Evolutionary conservation across 1,139 yeast genomes (phyloP), one percentile per base, ranked within the genome.

Genomic region (Kodamaea plutei): DNA sequence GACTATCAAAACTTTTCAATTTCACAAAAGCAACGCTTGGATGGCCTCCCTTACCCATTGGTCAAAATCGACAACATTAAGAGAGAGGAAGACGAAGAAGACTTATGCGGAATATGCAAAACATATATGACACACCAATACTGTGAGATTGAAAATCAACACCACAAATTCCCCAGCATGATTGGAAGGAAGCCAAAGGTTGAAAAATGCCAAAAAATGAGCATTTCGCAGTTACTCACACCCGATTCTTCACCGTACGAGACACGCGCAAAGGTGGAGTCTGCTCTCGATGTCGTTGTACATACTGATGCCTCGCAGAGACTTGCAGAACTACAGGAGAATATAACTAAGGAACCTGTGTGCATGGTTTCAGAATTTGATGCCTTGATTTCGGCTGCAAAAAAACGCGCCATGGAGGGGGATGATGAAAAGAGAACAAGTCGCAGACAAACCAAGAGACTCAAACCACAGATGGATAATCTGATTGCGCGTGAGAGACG

Each of bases 81-180:
- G 17, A 19, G 13, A 19, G 20, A 27, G 15, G 65, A 54, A 5
- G 64, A 59, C 2, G 68, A 59, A 22, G 71, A 65, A 29, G 53
- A 48, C 15, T 46, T 65, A 26, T 68, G 73, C 48, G 69, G 57
- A 28, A 35, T 52, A 4, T 68, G 73, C 41, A 55, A 64, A 29
- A 64, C 72, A 2, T 57, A 60, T 33, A 47, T 65, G 12, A 54
- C 65, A 1, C 64, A 58, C 41, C 66, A 59, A 31, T 66, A 61
- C 40, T 61, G 67, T 43, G 43, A 52, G 14, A 46, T 63, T 26
- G 50, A 58, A 36, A 61, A 61, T 32, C 33, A 44, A 15, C 35
- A 38, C n/a, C 60, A 51, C 27, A 38, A 52, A 5, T 62, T 59
- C 31, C 47, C 46, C 6, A 26, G 26, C 7, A 35, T 26, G 42